Conservation (phyloP, 257 asterid genomes). For the Dorcoceras hygrometricum region DNA sequence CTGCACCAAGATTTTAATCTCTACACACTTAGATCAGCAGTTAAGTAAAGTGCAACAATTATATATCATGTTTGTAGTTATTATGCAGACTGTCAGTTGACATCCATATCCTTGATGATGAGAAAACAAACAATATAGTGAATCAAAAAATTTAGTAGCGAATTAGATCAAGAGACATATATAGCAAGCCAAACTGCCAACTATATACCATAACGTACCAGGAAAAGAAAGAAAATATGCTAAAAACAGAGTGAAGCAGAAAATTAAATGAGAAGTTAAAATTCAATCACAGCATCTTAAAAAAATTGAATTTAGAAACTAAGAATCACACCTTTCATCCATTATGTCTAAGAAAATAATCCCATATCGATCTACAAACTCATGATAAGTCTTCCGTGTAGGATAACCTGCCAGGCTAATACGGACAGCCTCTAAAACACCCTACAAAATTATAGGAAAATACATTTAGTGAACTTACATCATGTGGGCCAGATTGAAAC, state of each 20-base stretch:
- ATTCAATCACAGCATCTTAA: background rate
- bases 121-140: constrained; percentile 10
- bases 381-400: constrained; percentile 90
- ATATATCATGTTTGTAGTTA: background rate
- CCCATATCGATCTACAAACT: constrained; percentile 94
- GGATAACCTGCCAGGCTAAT: constrained; percentile 99
- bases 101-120: background rate
- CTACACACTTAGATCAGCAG: background rate
- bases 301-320: constrained; percentile 5
- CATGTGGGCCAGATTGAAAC: background rate
- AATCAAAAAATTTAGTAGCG: background rate
- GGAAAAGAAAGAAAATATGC: constrained; percentile 14
- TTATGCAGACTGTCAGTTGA: constrained; percentile 13
- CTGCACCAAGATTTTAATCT: background rate
- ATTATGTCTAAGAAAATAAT: constrained; percentile 70
- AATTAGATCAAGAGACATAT: constrained; percentile 15
- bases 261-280: constrained; percentile 15
- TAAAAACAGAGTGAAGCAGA: constrained; percentile 10
- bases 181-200: constrained; percentile 5
- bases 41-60: constrained; percentile 10
- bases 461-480: constrained; percentile 16
- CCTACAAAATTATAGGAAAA: constrained; percentile 50
- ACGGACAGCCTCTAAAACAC: constrained; percentile 98
- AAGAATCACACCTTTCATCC: constrained; percentile 65
- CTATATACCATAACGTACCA: background rate